phyloP scores from a whole-genome alignment of 1,284 basidiomycete genomes.

The Peniophora sp. region DNA sequence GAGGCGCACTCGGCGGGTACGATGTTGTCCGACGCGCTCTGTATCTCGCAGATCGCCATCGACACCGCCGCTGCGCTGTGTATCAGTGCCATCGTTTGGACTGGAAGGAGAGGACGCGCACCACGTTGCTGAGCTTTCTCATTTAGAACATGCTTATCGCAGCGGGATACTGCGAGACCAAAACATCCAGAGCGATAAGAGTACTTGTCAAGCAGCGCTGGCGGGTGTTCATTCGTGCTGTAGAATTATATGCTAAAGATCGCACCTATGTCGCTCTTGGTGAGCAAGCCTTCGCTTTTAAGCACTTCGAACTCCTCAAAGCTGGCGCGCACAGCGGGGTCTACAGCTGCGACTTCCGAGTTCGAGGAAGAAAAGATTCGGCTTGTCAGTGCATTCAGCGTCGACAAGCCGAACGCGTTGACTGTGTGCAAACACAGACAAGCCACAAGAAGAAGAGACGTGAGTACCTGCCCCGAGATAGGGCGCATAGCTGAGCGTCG shows the following conservation, averaged over 20 bases:
- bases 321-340: not conserved
- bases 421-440: no score
- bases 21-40: constrained; percentile 58
- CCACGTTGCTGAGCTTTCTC: constrained; percentile 53
- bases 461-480: no score
- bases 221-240: constrained; percentile 54
- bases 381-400: constrained; percentile 7
- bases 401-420: no score
- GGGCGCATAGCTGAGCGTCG: no score
- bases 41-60: constrained; percentile 70
- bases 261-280: not conserved
- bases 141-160: constrained; percentile 49
- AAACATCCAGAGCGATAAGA: constrained; percentile 13
- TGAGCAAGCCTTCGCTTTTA: not conserved
- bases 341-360: not conserved
- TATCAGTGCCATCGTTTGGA: no score
- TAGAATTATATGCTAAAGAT: constrained; percentile 1
- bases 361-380: not conserved
- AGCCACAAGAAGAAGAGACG: no score
- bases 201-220: constrained; percentile 37
- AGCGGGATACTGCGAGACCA: constrained; percentile 15
- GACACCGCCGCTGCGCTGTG: constrained; percentile 55
- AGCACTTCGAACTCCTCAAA: not conserved
- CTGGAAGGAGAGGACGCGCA: no score
- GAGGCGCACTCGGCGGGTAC: constrained; percentile 57